Percentiles rank a stretch among this genome's conserved stretches.
These are phyloP conservation scores for Nigrospora oryzae DNA, from an alignment of 2,329 filamentous ascomycete species.

Conservation along the genomic window DNA sequence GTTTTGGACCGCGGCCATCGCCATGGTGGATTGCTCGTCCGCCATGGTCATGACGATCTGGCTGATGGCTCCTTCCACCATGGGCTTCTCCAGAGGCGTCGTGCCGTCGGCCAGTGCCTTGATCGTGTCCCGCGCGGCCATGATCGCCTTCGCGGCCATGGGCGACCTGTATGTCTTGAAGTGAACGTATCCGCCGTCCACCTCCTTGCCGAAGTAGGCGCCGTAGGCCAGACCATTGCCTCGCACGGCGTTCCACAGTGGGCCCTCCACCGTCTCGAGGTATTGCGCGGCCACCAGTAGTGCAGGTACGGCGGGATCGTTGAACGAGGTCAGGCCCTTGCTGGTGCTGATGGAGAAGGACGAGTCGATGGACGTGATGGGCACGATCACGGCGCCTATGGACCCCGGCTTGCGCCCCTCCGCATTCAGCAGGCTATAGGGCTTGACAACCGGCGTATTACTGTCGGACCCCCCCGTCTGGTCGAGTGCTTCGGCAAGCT, in stretches of 20 bases:
- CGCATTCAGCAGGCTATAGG: constrained; percentile 62
- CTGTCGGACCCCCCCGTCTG: constrained; percentile 28
- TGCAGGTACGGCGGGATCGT: constrained; percentile 70
- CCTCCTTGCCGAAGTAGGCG: constrained; percentile 66
- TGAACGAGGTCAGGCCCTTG: constrained; percentile 65
- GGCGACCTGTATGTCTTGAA: constrained; percentile 88
- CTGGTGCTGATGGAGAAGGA: constrained; percentile 76
- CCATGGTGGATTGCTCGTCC: constrained; percentile 81
- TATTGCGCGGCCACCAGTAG: constrained; percentile 85
- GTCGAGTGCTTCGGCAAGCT: constrained; percentile 45
- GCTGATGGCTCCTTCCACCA: constrained; percentile 84
- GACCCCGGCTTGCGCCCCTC: constrained; percentile 69
- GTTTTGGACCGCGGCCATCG: constrained; percentile 70
- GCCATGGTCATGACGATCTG: constrained; percentile 81
- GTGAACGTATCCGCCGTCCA: constrained; percentile 71
- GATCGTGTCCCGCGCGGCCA: constrained; percentile 67
- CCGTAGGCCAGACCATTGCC: constrained; percentile 93
- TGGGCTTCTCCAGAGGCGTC: constrained; percentile 65
- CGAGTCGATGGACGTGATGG: constrained; percentile 87
- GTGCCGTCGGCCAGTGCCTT: constrained; percentile 65
- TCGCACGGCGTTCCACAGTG: constrained; percentile 87
- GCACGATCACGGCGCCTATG: constrained; percentile 68
- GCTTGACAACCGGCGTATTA: constrained; percentile 63
- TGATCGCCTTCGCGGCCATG: constrained; percentile 79
- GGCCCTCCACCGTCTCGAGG: constrained; percentile 87